Base-by-base conservation (phyloP, 139 green algal species). In the Chlorella sp. region DNA sequence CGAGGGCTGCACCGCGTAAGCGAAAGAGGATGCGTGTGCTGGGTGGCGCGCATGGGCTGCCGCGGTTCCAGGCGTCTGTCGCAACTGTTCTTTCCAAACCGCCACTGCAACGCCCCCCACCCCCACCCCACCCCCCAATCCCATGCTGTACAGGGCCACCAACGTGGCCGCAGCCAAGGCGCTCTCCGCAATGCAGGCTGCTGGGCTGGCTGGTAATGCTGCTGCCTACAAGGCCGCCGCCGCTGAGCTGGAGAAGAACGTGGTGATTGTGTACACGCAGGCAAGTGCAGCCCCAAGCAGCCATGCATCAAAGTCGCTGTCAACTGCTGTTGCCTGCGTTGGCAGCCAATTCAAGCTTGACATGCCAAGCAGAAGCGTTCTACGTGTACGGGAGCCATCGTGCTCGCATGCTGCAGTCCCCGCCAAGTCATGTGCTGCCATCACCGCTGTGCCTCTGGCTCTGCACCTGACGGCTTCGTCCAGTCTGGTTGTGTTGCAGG, bases 1-100 rank as follows among this genome's bases (percentile, higher is more conserved):
- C 24, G 51, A 69, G 24, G 76, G 76, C 76, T 82, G 76, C 76
- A 62, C 38, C 0, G 76, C 76, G 76, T 82, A 38, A 82, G 76
- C 40, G 62, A 19, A 16, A 13, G 3, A 6, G 24, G 14, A 34
- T 73, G 32, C 13, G n/a, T 28, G 32, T 28, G 64, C 20, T 20
- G 41, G 32, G 65, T 41, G 64, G 20, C 6, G 32, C 6, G 16
- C 38, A 11, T 68, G 60, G 30, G 16, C 56, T 65, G 7, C 56
- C 30, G 6, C 30, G 26, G 56, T 6, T 20, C 13, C 56, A 30
- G 56, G 56, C 56, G 26, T 20, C 56, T n/a, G 3, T 20, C 56
- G 30, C 56, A 65, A 3, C 9, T 24, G 22, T 65, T 20, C 56
- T 24, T 24, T 6, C 3, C 56, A n/a, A 24, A 24, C 56, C 56